Conservation (phyloP, 495 filamentous ascomycete genomes). For the Emericellopsis terricola region DNA sequence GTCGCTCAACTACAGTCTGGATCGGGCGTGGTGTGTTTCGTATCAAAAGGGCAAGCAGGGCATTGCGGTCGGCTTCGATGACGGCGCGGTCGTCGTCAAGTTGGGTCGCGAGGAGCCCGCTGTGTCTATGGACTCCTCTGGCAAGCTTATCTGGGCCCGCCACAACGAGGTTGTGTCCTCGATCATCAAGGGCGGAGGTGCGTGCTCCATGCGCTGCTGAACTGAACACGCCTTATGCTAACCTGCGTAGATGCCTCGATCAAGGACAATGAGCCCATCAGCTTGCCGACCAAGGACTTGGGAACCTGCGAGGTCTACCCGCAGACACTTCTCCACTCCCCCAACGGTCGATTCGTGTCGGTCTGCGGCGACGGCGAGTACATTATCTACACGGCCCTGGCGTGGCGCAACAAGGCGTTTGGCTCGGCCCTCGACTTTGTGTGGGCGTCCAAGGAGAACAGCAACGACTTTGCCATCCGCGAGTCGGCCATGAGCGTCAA, state of each 20-base stretch:
- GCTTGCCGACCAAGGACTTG: conserved; percentile 79
- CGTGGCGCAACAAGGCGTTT: conserved; percentile 95
- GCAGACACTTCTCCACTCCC: conserved; percentile 83
- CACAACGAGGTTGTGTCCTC: conserved; percentile 89
- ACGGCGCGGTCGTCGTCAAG: conserved; percentile 93
- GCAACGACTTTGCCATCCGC: conserved; percentile 93
- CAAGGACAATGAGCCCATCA: conserved; percentile 78
- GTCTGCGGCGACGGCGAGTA: conserved; percentile 97
- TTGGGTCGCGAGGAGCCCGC: conserved; percentile 95
- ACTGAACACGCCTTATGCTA: conserved; percentile 3
- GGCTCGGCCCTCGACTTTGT: conserved; percentile 89
- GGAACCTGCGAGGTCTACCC: conserved; percentile 95
- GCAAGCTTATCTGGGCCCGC: conserved; percentile 88
- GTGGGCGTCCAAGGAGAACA: conserved; percentile 95
- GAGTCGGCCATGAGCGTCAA: conserved; percentile 88
- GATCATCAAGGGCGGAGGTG: conserved; percentile 77
- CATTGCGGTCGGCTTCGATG: conserved; percentile 90
- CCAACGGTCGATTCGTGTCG: conserved; percentile 92
- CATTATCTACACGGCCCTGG: conserved; percentile 94
- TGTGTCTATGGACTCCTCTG: conserved; percentile 88
- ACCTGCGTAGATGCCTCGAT: conserved; percentile 40
- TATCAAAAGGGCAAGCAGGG: conserved; percentile 90
- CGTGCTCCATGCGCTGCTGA: conserved; percentile 4
- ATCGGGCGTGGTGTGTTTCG: conserved; percentile 92
- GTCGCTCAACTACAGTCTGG: conserved; percentile 84